A percentile compares a stretch with the other conserved stretches of the same genome.
Evolutionary conservation across 164 flowering plant species (phyloP).

Genomic region (Aristolochia contorta): DNA sequence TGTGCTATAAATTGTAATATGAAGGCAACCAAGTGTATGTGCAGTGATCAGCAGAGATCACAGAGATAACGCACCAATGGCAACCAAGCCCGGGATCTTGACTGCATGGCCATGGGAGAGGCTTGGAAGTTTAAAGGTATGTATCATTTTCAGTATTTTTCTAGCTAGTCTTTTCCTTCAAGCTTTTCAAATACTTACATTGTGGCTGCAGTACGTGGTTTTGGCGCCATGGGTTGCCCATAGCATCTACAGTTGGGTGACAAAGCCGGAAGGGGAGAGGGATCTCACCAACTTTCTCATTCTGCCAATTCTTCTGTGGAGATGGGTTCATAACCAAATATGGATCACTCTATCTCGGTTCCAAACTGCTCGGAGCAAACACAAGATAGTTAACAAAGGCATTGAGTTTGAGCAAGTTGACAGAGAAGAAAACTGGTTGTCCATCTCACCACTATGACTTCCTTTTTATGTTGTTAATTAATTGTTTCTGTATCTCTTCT

Average conservation of each 20-base stretch:
- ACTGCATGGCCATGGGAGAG: constrained; percentile 32
- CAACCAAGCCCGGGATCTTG: constrained; percentile 26
- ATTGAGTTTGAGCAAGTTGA: constrained; percentile 41
- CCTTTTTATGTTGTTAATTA: not conserved
- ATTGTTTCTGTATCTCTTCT: not conserved
- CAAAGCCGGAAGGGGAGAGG: constrained; percentile 1
- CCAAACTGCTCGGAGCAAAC: constrained; percentile 14
- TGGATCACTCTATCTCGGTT: constrained; percentile 14
- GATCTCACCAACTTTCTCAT: constrained; percentile 1
- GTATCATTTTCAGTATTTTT: no score
- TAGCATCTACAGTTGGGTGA: not conserved
- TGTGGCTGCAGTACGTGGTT: constrained; percentile 5
- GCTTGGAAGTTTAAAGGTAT: constrained; percentile 29
- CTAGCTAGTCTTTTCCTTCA: no score
- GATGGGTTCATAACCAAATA: constrained; percentile 9
- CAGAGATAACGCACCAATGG: constrained; percentile 18
- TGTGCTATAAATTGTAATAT: no score
- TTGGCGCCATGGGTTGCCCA: constrained; percentile 7
- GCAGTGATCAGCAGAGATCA: no score
- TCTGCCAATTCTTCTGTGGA: constrained; percentile 6
- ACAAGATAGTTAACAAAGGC: constrained; percentile 17
- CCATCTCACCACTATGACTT: constrained; percentile 1
- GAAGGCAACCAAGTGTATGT: no score
- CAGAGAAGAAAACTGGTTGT: constrained; percentile 29
- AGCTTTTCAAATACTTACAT: no score